These are phyloP conservation scores for Colletotrichum sp. DNA, from an alignment of 2,329 filamentous ascomycete genomes.

Conservation along the genomic window DNA sequence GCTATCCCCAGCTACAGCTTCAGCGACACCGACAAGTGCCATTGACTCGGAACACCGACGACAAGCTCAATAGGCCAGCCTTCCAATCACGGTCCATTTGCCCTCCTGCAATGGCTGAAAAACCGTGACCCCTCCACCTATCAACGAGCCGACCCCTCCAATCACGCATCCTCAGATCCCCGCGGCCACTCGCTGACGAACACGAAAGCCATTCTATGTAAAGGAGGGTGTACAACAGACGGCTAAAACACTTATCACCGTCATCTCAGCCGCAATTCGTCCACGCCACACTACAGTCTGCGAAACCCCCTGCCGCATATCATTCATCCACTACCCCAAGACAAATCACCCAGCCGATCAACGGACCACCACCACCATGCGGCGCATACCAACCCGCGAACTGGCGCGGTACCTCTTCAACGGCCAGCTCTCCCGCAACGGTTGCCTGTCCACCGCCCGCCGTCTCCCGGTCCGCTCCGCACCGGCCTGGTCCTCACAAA, in stretches of 20 bases:
- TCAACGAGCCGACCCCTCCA: neutral
- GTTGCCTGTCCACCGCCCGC: constrained; percentile 39
- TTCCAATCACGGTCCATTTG: neutral
- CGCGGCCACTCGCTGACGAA: neutral
- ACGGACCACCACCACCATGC: constrained; percentile 37
- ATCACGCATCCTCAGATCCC: neutral
- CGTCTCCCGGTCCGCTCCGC: constrained; percentile 15
- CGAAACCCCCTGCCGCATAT: neutral
- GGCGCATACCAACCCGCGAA: constrained; percentile 45
- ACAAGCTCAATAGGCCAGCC: neutral
- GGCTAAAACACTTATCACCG: neutral
- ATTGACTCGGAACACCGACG: neutral
- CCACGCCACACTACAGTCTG: neutral
- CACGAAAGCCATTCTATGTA: neutral
- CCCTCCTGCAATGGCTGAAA: neutral
- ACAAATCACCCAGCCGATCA: neutral
- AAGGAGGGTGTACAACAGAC: constrained; percentile 5
- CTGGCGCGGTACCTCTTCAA: constrained; percentile 55
- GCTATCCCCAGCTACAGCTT: neutral
- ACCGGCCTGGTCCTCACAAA: neutral
- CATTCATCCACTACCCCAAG: neutral
- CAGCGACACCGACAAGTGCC: neutral
- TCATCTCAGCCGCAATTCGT: neutral
- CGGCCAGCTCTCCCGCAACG: constrained; percentile 46
- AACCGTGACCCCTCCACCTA: neutral